These are phyloP conservation scores for Colletotrichum sp. DNA, from an alignment of 2,329 filamentous ascomycete species.

Conservation along the genomic window DNA sequence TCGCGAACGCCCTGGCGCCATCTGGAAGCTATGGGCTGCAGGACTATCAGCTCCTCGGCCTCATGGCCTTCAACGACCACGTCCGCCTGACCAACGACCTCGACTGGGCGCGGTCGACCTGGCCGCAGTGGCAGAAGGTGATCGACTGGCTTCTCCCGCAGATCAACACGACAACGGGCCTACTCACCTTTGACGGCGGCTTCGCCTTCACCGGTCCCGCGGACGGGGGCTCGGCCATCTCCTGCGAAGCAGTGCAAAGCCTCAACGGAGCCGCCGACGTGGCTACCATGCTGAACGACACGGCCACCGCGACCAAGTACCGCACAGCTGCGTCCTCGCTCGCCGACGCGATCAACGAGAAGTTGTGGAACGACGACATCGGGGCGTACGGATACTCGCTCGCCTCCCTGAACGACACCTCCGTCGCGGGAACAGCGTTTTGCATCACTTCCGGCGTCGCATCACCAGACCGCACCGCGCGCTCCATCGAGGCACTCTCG, in stretches of 20 bases:
- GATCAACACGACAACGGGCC: constrained; percentile 16
- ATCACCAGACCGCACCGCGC: not conserved
- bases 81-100: constrained; percentile 22
- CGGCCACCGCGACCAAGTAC: constrained; percentile 13
- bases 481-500: constrained; percentile 13
- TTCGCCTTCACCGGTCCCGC: constrained; percentile 20
- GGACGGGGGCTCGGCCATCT: constrained; percentile 16
- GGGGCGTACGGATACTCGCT: constrained; percentile 19
- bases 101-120: constrained; percentile 14
- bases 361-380: constrained; percentile 24
- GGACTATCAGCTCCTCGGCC: constrained; percentile 26
- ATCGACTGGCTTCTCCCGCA: constrained; percentile 15
- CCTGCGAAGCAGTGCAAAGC: constrained; percentile 19
- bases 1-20: not conserved
- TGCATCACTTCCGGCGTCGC: constrained; percentile 26
- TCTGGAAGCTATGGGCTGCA: not conserved
- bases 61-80: constrained; percentile 21
- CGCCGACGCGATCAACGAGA: constrained; percentile 16
- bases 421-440: constrained; percentile 22
- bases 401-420: constrained; percentile 3
- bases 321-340: constrained; percentile 23
- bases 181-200: constrained; percentile 9
- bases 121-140: constrained; percentile 18
- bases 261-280: constrained; percentile 17
- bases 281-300: constrained; percentile 27